Conservation (phyloP, 768 basidiomycete genomes). For the Pleurotus djamor region DNA sequence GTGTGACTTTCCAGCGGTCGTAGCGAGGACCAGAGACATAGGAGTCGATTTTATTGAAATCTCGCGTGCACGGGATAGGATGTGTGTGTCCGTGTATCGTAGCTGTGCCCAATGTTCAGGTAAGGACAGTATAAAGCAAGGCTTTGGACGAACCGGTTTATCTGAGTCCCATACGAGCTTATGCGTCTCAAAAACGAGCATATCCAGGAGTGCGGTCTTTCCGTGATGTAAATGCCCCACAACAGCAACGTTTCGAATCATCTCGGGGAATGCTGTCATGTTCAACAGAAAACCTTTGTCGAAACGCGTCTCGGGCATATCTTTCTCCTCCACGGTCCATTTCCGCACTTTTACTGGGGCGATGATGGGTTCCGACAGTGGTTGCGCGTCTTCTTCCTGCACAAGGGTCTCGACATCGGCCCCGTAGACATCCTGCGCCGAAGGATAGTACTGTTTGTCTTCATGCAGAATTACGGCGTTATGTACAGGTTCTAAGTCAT, state of each 20-base stretch:
- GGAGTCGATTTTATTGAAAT: constrained; percentile 97
- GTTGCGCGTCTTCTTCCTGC: constrained; percentile 97
- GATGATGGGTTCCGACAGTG: constrained; percentile 91
- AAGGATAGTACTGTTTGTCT: constrained; percentile 97
- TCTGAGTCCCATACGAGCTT: constrained; percentile 94
- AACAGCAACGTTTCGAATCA: constrained; percentile 94
- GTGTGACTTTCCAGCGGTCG: constrained; percentile 88
- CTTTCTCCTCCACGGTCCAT: constrained; percentile 95
- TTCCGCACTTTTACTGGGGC: constrained; percentile 93
- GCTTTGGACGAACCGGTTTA: constrained; percentile 58
- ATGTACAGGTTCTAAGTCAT: constrained; percentile 61
- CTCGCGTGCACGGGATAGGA: constrained; percentile 82
- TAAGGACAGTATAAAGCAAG: not conserved
- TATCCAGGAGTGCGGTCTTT: constrained; percentile 95
- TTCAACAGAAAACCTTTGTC: constrained; percentile 97
- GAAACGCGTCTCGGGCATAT: constrained; percentile 94
- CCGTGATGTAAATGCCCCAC: constrained; percentile 98
- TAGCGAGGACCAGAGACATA: constrained; percentile 88
- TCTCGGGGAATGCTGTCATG: constrained; percentile 88
- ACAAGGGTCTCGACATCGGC: constrained; percentile 93
- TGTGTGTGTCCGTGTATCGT: constrained; percentile 95
- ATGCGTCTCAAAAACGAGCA: constrained; percentile 97
- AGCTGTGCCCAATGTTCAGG: constrained; percentile 43
- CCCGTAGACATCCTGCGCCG: constrained; percentile 90
- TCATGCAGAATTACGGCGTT: constrained; percentile 91